Percentiles rank a stretch among this genome's conserved stretches.
These are phyloP conservation scores for Ceratocystis cubensis DNA, from an alignment of 2,329 filamentous ascomycete genomes.

Conservation along the genomic window DNA sequence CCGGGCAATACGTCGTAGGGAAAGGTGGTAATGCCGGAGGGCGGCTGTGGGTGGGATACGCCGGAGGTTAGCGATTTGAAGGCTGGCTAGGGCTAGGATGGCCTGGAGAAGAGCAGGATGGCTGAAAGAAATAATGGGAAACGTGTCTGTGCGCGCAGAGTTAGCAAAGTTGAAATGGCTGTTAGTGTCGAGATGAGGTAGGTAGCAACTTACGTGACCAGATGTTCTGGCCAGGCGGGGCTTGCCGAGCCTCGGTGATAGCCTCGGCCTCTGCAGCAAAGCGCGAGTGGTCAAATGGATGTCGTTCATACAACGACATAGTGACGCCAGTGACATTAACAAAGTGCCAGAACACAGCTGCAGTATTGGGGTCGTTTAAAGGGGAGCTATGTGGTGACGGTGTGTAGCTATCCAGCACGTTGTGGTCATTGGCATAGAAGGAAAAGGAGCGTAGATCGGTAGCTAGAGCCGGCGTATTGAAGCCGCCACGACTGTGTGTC, in stretches of 20 bases:
- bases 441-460: constrained; percentile 40
- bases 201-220: constrained; percentile 44
- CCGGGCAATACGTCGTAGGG: constrained; percentile 63
- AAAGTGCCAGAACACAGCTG: constrained; percentile 81
- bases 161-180: background rate
- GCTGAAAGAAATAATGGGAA: constrained; percentile 71
- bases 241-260: constrained; percentile 24
- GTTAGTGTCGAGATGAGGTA: background rate
- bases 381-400: constrained; percentile 56
- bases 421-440: constrained; percentile 33
- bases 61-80: constrained; percentile 79
- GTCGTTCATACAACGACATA: constrained; percentile 77
- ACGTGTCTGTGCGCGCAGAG: constrained; percentile 43
- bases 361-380: constrained; percentile 65
- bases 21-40: constrained; percentile 82
- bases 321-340: constrained; percentile 76
- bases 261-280: constrained; percentile 44
- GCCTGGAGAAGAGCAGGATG: constrained; percentile 82
- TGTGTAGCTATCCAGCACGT: constrained; percentile 51
- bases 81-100: constrained; percentile 72
- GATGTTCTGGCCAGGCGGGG: constrained; percentile 50
- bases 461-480: constrained; percentile 29
- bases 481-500: constrained; percentile 24
- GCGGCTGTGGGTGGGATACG: constrained; percentile 62
- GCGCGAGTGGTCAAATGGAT: constrained; percentile 58